Evolutionary conservation across 768 basidiomycete genomes (phyloP), one percentile per base, ranked within the genome.

Genomic region (Krasilnikovozyma curviuscula): DNA sequence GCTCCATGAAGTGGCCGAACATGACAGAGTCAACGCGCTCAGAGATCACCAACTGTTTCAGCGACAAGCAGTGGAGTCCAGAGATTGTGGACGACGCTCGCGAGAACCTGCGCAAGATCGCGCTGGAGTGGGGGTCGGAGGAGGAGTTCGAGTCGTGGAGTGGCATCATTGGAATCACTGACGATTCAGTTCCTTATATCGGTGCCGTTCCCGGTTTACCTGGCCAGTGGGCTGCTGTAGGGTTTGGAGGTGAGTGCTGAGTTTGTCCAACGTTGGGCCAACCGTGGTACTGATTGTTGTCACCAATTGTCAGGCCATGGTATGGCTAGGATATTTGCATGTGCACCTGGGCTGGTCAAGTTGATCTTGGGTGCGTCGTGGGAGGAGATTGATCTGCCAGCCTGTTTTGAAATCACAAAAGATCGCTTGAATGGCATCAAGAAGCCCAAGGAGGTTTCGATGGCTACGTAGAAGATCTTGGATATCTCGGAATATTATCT

Each of bases 311-410:
- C 45, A 46, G 9, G 45, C 16, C 29, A 25, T 25, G 29, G 49
- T 5, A 50, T 50, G 49, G 49, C 49, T 18, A 24, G 45, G 25
- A 46, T 46, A 34, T 46, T 46, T 29, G 24, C 40, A n/a, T 34
- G 31, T 21, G 45, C 45, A 7, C 45, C 45, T 7, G 34, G 35
- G 8, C 35, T 46, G 7, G 45, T 38, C 13, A 3, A 9, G 16
- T 25, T 46, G 18, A 30, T 46, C 7, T 27, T 38, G 16, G 45
- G 45, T 7, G n/a, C 21, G 25, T 28, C 29, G 13, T 46, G 34
- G 25, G 14, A 29, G 2, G 24, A 27, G 24, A 50, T 44, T 3
- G 37, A 25, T 3, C 34, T 50, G 49, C 49, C 49, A 5, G 32
- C 23, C 2, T 42, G 37, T 10, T 50, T 50, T 12, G 30, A 34